Percentiles rank a stretch among this genome's conserved stretches.
Evolutionary conservation across 176 grass and related monocot species (phyloP).

Genomic region (Cymbopogon citratus): DNA sequence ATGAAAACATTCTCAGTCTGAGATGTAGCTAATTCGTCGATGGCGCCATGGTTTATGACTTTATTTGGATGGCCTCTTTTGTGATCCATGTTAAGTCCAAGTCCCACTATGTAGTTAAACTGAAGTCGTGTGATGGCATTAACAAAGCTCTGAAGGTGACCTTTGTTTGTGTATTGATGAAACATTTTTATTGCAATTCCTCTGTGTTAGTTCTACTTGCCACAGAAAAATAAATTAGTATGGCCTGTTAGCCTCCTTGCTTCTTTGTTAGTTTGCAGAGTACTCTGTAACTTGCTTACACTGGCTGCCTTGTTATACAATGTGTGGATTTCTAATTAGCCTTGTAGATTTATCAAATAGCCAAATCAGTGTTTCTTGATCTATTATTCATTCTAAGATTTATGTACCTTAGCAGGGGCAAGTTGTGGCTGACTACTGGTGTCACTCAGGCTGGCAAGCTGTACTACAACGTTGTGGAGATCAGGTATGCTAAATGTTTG

Average conservation of each 20-base stretch:
- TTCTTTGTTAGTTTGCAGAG: background rate
- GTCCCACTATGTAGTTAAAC: conserved; percentile 31
- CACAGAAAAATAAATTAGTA: background rate
- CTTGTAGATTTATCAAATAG: too few species aligned
- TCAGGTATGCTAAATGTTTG: conserved; percentile 46
- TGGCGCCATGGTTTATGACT: background rate
- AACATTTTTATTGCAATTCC: too few species aligned
- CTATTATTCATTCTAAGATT: too few species aligned
- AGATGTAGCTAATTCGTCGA: too few species aligned
- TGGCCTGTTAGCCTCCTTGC: background rate
- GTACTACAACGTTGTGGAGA: conserved; percentile 84
- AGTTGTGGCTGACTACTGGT: conserved; percentile 71
- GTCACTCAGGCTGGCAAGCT: conserved; percentile 47
- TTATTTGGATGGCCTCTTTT: conserved; percentile 13
- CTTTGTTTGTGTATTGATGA: too few species aligned
- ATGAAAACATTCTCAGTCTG: too few species aligned
- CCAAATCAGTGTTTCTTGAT: too few species aligned
- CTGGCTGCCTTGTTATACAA: background rate
- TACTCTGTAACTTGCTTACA: background rate
- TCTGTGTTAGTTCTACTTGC: background rate
- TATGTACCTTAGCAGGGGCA: too few species aligned
- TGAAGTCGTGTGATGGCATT: background rate
- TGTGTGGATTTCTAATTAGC: too few species aligned
- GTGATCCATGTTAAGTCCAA: conserved; percentile 14
- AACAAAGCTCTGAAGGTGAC: too few species aligned